Base-by-base conservation (phyloP, 2,329 filamentous ascomycete genomes). In the Aspergillus fischeri region DNA sequence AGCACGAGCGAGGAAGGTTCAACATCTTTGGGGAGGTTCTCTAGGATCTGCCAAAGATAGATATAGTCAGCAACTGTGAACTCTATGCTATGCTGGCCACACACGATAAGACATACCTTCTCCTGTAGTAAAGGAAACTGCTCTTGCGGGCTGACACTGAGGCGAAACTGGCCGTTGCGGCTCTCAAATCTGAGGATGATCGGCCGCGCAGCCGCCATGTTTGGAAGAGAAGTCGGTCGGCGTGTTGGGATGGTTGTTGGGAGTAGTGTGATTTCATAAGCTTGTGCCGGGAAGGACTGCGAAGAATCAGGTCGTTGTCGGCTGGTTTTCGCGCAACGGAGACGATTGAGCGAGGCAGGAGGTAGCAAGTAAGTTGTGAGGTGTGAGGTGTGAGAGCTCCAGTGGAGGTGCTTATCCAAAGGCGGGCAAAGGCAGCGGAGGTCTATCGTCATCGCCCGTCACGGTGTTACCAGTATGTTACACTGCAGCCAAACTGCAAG, bases 171-270 rank as follows among this genome's bases (percentile, higher is more conserved):
- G 78, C 94, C 94, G 78, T 97, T 92, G 63, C 90, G 91, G 72
- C 92, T 92, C 68, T 92, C 88, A 66, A 96, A 90, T 74, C 92
- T 86, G 56, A 97, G 81, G 70, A 96, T 82, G 86, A 96, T 96
- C 63, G 71, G 77, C 71, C 70, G 65, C 50, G 74, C 65, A 25
- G 74, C 65, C 75, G 77, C 78, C 41, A 49, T 63, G 60, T 3
- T 24, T 24, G 21, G 24, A 17, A 10, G 21, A 47, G 44, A 14
- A 25, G 24, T 25, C 21, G 44, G 21, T 21, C 24, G n/a, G 44
- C 6, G 21, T 24, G 11, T 17, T 47, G 21, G 24, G 21, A 24
- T 47, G 20, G 44, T 21, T 47, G 21, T 14, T 10, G 21, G 44
- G 3, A 7, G 44, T 24, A 11, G 14, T 24, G 6, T 24, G 11